Evolutionary conservation across 192 early-diverging fungal species (phyloP), one percentile per base, ranked within the genome.

Genomic region (Gaertneriomyces sp.): DNA sequence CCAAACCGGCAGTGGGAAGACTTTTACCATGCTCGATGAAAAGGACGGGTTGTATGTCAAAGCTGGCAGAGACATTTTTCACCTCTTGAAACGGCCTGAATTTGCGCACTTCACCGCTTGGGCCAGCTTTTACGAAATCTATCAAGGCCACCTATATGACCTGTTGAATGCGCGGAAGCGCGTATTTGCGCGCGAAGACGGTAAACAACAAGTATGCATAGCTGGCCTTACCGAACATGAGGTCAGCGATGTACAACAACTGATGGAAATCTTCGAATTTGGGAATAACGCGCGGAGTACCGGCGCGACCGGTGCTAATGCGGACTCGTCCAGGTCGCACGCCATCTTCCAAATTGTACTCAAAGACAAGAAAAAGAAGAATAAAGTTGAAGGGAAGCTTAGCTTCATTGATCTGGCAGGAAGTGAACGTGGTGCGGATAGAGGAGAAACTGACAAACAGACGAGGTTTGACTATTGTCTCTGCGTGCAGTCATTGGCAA

Each of bases 361-460:
- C 11, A 91, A 91, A 57, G 85, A 91, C 59, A 81, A 70, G 53
- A 80, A 81, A 12, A 70, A 76, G 54, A 78, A 81, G 49, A 33
- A 33, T 33, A 87, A 85, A 51, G 73, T 89, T 55, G 69, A 76
- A 33, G 88, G 93, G 60, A 99, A 98, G 71, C 82, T 99, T 42
- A 93, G 89, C 76, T 98, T 99, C 70, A 98, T 99, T 58, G 97
- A 99, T 76, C 79, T 99, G 64, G 97, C 97, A 17, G 97, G 97
- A 44, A 95, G 91, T 73, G 97, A 99, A 74, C 88, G 97, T 42
- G 97, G 97, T 42, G 90, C 97, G 5, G 97, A 99, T 76, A 86
- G 95, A 45, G 95, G 95, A 16, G 94, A 97, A 20, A 79, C 93
- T 4, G 89, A 96, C 76, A 81, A 88, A 53, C 91, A 96, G 76